Evolutionary conservation across 1,139 yeast species (phyloP), one percentile per base, ranked within the genome.

Genomic region (Debaryomyces coudertii): DNA sequence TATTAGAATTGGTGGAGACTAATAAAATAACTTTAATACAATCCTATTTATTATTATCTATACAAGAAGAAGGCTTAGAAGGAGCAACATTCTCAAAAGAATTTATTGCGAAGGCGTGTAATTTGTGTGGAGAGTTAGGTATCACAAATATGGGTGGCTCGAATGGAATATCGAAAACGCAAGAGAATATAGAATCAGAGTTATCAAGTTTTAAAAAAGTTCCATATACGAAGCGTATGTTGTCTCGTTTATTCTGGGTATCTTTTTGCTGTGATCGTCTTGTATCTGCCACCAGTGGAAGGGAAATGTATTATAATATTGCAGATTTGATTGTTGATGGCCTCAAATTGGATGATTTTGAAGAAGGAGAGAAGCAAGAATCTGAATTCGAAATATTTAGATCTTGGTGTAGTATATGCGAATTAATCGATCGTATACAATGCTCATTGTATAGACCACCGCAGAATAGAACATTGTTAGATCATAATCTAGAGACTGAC

Each of bases 1-100:
- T 60, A 9, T 46, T 65, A 24, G 64, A 63, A 43, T 46, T 60
- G n/a, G 52, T 50, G 5, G 68, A 64, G 29, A 50, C 48, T 2
- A 59, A 62, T 43, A 64, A 63, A 36, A 53, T 65, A n/a, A 53
- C 59, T 0, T 49, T 65, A 34, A 58, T 64, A 18, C 68, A 65
- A 45, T 38, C 66, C 1, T 63, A 49, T 38, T 45, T 63, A 22
- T 47, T 65, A 28, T 42, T 64, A 42, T 58, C 65, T 30, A 51
- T 56, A 7, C 65, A 65, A 28, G 69, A 65, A 46, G 68, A 65
- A 43, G 61, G 65, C 4, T 55, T 63, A 3, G 53, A 61, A 34
- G 68, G 69, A 1, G 53, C 66, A 0, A 53, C 56, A 6, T 40
- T 49, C 2, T 54, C 68, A 1, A 54, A 63, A 35, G 60, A 56